Base-by-base conservation (phyloP, 2,329 filamentous ascomycete species). In the Trichoderma guizhouense region DNA sequence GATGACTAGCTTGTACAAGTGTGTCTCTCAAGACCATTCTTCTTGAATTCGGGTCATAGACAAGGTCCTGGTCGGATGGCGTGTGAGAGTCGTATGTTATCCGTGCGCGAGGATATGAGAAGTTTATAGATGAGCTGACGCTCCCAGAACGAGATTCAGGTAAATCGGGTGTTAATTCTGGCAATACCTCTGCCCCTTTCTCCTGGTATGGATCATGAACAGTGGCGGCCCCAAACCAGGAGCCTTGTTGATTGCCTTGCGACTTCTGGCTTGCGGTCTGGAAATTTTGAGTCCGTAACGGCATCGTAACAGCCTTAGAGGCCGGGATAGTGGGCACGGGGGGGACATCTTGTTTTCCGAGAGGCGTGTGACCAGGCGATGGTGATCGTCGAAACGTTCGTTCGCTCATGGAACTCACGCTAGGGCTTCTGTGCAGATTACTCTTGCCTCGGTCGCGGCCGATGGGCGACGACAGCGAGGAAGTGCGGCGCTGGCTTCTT, bases 381-480 rank as follows among this genome's bases (percentile, higher is more conserved):
- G 91, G 90, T 14, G 92, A 92, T 75, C 95, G 90, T 75, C 95
- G 90, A 81, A 98, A 97, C 1, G 94, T 95, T 72, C 95, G 89
- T 79, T 95, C 93, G 34, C 89, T 91, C 95, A 98, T 97, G 64
- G 94, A 97, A 26, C 90, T 88, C 32, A 88, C 88, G 82, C 95
- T 97, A 70, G 86, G 87, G 47, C 87, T 86, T 77, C 93, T 86
- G 73, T 91, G 86, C 73, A 95, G 83, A 67, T 84, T 83, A 74
- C 81, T 75, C 72, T 83, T 79, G 69, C 82, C 78, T 60, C 81
- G 76, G 51, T 83, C 81, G 63, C 81, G 83, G 74, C 87, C 89
- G 43, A 85, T 86, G 62, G 88, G 84, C 5, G 93, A 95, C 2
- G 93, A 93, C 55, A 88, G 82, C 1, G 94, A 97, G 66, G 87